Evolutionary conservation across 148 eudicot genomes (phyloP).

Genomic region (Amaranthus palmeri): DNA sequence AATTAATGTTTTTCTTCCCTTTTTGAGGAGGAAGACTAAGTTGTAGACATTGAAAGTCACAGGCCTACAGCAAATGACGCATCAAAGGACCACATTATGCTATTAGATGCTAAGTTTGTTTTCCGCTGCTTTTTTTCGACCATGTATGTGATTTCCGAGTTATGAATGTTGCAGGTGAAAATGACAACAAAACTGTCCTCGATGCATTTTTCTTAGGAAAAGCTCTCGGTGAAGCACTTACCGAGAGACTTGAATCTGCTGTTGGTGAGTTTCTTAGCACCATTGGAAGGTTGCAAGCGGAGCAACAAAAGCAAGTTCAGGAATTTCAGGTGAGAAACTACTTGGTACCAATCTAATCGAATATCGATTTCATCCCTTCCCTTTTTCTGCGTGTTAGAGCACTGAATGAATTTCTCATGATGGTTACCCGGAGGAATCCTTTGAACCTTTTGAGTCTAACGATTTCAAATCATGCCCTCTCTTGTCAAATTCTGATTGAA

Average conservation of each 20-base stretch:
- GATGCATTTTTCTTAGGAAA: constrained; percentile 99
- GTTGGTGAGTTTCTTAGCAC: constrained; percentile 86
- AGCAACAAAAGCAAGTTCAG: constrained; percentile 82
- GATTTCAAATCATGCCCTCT: no score
- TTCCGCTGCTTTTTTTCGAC: background rate
- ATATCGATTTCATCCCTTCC: background rate
- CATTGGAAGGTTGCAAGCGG: constrained; percentile 88
- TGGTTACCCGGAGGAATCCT: no score
- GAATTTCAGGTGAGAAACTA: constrained; percentile 66
- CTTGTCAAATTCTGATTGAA: background rate
- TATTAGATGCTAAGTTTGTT: background rate
- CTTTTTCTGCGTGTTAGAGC: background rate
- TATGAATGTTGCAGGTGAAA: constrained; percentile 55
- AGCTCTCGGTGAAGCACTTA: constrained; percentile 86
- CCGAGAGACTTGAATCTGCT: constrained; percentile 79
- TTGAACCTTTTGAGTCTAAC: no score
- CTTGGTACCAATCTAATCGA: background rate
- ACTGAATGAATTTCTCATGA: no score
- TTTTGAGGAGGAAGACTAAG: no score
- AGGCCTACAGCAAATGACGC: no score
- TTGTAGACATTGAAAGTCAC: no score
- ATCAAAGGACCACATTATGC: background rate
- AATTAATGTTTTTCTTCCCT: no score
- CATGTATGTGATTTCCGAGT: background rate
- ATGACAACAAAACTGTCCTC: constrained; percentile 57